Evolutionary conservation across 805 yeast genomes (phyloP).

Genomic region (Starmerella sp.): DNA sequence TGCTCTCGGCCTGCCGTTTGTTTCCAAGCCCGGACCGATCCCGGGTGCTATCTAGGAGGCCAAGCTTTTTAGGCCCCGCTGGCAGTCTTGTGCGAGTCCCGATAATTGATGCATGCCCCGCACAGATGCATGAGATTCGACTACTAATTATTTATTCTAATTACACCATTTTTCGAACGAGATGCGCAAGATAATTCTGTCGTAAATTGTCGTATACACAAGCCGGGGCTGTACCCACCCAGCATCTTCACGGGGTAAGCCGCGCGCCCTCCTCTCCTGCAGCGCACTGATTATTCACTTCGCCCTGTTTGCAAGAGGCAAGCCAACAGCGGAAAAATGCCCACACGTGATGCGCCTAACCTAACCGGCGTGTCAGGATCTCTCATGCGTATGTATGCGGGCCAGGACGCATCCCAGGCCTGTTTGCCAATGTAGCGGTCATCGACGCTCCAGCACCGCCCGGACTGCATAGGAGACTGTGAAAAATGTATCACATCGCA

Average conservation of each 20-base stretch:
- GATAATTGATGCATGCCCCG: no score
- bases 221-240: background rate
- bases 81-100: no score
- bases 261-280: background rate
- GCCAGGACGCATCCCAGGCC: background rate
- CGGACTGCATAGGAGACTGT: no score
- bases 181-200: background rate
- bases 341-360: background rate
- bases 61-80: no score
- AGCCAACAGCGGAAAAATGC: background rate
- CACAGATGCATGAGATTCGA: no score
- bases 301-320: background rate
- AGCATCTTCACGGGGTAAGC: background rate
- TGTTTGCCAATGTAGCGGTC: background rate
- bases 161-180: no score
- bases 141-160: no score
- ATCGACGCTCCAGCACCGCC: background rate
- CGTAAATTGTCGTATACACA: background rate
- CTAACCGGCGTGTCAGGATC: background rate
- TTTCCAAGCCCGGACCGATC: no score
- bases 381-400: background rate
- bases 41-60: no score
- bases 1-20: no score
- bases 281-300: background rate
- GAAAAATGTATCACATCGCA: no score